Base-by-base conservation (phyloP, 371 early-diverging fungal species). In the Mortierella sp. region DNA sequence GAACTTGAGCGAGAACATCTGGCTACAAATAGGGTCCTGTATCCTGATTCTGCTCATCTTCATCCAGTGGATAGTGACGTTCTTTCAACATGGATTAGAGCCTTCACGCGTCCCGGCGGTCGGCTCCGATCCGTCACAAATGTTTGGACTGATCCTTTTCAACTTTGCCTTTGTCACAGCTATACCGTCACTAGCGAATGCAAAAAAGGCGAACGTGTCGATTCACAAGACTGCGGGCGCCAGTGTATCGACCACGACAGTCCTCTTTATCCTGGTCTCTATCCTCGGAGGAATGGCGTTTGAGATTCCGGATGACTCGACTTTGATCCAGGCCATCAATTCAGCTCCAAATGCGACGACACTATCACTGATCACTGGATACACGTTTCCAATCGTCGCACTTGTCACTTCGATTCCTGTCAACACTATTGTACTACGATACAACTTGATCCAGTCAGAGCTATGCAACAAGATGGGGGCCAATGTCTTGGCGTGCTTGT, bases 361-460 rank as follows among this genome's bases (percentile, higher is more conserved):
- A 17, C 69, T 85, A 16, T 82, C 89, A 2, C 77, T 80, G 47
- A 81, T 88, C 17, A 85, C 88, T 4, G 84, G 86, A 2, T 91
- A 91, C 67, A 52, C 87, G 10, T 94, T 91, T 63, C 85, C 93
- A 6, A 71, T 92, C 31, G 86, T 84, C 22, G 90, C 88, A 19
- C 83, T 94, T 10, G 73, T 92, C 34, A 88, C 92, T 7, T 86
- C 89, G 19, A 91, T 94, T 50, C 93, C 94, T 1, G 90, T 91
- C 22, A 87, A 85, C 60, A 86, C 88, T n/a, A 89, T 92, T 54
- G 88, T 94, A 13, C 83, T 90, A 8, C 71, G 88, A 17, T 79
- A 82, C 27, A 94, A 93, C 60, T 66, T 94, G 34, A 51, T 89
- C 2, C 88, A 88, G 2, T 84, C 85, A 67, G 57, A 57, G 62